Conservation (phyloP, 371 early-diverging fungal genomes). For the Mortierella sp. region DNA sequence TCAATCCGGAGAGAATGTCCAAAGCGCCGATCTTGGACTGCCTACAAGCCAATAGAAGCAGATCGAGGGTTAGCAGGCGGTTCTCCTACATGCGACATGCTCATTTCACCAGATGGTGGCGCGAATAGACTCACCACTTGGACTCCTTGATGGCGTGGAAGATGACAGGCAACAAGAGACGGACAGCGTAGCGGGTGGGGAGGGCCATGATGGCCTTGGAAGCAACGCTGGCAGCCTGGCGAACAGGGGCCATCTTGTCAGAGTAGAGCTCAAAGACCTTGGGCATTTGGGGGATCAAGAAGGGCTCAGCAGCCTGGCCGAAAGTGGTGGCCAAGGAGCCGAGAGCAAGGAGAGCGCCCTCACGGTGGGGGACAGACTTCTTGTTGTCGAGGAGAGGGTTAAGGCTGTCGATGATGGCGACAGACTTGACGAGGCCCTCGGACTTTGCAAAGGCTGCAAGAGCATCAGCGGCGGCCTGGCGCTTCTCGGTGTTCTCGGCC, state of each 20-base stretch:
- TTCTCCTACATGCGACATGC: too few relatives aligned
- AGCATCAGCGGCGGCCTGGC: constrained; percentile 51
- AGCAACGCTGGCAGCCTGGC: constrained; percentile 63
- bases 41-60: constrained; percentile 15
- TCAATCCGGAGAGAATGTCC: constrained; percentile 57
- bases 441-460: constrained; percentile 52
- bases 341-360: constrained; percentile 66
- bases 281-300: constrained; percentile 63
- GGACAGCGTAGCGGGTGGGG: constrained; percentile 57
- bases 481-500: constrained; percentile 54
- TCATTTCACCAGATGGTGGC: too few relatives aligned
- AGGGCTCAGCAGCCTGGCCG: constrained; percentile 64
- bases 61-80: too few relatives aligned
- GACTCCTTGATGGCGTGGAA: constrained; percentile 65
- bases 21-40: constrained; percentile 68
- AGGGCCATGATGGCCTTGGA: constrained; percentile 58
- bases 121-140: constrained; percentile 59
- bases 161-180: constrained; percentile 61
- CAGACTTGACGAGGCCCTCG: constrained; percentile 53
- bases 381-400: constrained; percentile 56
- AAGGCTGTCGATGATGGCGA: constrained; percentile 53
- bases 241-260: constrained; percentile 66
- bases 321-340: constrained; percentile 56
- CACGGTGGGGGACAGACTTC: constrained; percentile 65
- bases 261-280: constrained; percentile 61